Conservation (phyloP, 2,329 filamentous ascomycete species). For the Fusarium sp. region DNA sequence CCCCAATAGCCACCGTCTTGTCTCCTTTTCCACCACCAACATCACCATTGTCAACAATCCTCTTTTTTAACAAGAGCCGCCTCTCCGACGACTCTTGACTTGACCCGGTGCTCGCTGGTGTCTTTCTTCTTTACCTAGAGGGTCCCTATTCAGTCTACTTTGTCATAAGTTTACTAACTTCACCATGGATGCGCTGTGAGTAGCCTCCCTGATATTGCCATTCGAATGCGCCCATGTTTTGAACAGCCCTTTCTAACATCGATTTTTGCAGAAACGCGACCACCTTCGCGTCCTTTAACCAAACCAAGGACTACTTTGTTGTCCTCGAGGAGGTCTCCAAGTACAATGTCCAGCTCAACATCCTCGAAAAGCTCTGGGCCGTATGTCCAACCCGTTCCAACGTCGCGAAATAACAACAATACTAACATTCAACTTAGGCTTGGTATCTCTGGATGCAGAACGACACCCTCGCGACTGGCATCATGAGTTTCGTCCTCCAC, state of each 20-base stretch:
- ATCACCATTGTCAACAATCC: conserved; percentile 40
- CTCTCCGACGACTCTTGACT: conserved; percentile 40
- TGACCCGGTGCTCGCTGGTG: conserved; percentile 39
- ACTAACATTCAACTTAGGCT: conserved; percentile 60
- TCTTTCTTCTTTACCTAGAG: conserved; percentile 13
- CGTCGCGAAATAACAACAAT: conserved; percentile 20
- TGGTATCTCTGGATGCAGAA: conserved; percentile 99
- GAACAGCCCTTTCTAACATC: conserved; percentile 35
- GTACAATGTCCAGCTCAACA: conserved; percentile 87
- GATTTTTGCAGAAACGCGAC: conserved; percentile 62
- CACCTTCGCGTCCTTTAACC: conserved; percentile 62
- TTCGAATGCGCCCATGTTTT: conserved; percentile 22
- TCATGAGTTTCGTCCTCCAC: conserved; percentile 97
- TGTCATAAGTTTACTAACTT: conserved; percentile 18
- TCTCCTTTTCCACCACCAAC: conserved; percentile 43
- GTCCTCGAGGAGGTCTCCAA: conserved; percentile 74
- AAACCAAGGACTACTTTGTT: conserved; percentile 64
- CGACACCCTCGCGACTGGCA: conserved; percentile 93
- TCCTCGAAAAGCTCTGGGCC: conserved; percentile 90
- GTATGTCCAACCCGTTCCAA: conserved; percentile 59
- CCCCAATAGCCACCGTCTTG: conserved; percentile 45
- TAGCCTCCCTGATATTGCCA: conserved; percentile 33
- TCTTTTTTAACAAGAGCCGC: conserved; percentile 31
- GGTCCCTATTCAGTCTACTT: conserved; percentile 19
- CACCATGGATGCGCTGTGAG: conserved; percentile 46